Evolutionary conservation across 2,329 filamentous ascomycete species (phyloP).

Genomic region (Colletotrichum tofieldiae): DNA sequence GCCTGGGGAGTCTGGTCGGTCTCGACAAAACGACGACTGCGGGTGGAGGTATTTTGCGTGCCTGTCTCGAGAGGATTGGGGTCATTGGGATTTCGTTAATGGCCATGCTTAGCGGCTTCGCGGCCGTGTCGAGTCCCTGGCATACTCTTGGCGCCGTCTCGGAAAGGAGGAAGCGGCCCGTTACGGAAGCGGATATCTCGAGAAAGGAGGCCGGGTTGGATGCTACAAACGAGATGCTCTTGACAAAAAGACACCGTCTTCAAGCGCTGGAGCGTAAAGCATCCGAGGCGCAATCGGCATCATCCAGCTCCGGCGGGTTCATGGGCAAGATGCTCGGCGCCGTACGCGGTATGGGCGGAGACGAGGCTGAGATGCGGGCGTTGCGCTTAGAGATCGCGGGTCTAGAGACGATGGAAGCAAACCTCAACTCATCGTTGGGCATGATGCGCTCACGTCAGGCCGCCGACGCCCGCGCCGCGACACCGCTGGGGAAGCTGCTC

Average conservation of each 20-base stretch:
- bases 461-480: conserved; percentile 77
- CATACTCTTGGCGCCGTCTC: conserved; percentile 81
- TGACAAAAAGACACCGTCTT: conserved; percentile 81
- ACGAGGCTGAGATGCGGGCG: conserved; percentile 70
- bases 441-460: conserved; percentile 75
- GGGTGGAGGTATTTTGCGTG: conserved; percentile 59
- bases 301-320: conserved; percentile 67
- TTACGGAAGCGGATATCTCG: conserved; percentile 81
- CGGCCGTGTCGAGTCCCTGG: conserved; percentile 90
- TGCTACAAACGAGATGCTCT: conserved; percentile 84
- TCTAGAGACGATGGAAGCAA: conserved; percentile 84
- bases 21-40: conserved; percentile 50
- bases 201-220: conserved; percentile 86
- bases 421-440: conserved; percentile 76
- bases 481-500: conserved; percentile 75
- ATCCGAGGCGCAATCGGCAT: conserved; percentile 56
- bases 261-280: conserved; percentile 78
- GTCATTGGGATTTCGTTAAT: conserved; percentile 90
- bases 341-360: conserved; percentile 76
- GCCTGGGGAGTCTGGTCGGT: conserved; percentile 74
- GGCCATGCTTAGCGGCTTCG: conserved; percentile 90
- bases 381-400: conserved; percentile 84
- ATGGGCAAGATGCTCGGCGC: conserved; percentile 82
- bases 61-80: conserved; percentile 79
- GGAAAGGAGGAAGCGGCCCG: conserved; percentile 64